A percentile compares a stretch with the other conserved stretches of the same genome.
Conservation (phyloP, 345 rosid species). For the Arabis hirsuta region DNA sequence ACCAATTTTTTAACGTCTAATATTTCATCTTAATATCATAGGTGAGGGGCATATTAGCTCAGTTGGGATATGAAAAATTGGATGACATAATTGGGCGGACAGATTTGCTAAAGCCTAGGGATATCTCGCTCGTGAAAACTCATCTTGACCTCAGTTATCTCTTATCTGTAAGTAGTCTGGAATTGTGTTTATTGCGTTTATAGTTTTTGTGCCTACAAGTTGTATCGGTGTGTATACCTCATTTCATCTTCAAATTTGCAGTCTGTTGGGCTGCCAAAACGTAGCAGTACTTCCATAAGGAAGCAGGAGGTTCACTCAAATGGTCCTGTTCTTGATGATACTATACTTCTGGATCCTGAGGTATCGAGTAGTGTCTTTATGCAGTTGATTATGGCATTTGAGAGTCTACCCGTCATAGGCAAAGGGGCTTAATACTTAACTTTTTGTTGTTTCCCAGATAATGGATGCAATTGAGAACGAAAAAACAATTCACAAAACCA, state of each 20-base stretch:
- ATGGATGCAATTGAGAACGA: constrained; percentile 82
- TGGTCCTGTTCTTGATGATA: constrained; percentile 87
- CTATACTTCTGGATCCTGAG: constrained; percentile 81
- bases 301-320: constrained; percentile 89
- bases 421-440: neutral
- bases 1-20: neutral
- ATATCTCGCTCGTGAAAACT: constrained; percentile 93
- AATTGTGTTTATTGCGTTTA: constrained; percentile 18
- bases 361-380: constrained; percentile 46
- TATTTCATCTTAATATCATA: constrained; percentile 39
- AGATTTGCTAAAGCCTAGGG: constrained; percentile 77
- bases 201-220: constrained; percentile 2
- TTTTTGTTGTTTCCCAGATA: constrained; percentile 53
- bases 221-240: constrained; percentile 18
- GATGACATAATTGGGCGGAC: constrained; percentile 92
- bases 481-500: constrained; percentile 66
- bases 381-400: neutral
- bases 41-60: constrained; percentile 96
- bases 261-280: constrained; percentile 86
- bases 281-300: constrained; percentile 89
- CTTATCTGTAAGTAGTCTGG: constrained; percentile 57
- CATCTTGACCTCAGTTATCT: constrained; percentile 90
- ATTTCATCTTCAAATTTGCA: constrained; percentile 42
- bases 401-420: neutral
- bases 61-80: constrained; percentile 85